Base-by-base conservation (phyloP, 306 rosid genomes). In the Citrullus colocynthis region DNA sequence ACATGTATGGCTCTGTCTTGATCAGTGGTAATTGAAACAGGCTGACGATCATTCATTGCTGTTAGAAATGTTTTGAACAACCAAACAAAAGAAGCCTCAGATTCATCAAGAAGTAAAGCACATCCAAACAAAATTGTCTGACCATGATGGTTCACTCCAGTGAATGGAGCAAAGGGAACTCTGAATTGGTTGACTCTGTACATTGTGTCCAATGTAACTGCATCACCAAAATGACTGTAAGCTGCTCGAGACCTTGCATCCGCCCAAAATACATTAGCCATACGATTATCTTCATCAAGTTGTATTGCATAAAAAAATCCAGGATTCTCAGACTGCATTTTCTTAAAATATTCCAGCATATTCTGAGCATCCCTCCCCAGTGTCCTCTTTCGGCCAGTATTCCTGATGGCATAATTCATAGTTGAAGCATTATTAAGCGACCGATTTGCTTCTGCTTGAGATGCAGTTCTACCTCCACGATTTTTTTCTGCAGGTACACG, bases 301-400 rank as follows among this genome's bases (percentile, higher is more conserved):
- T 93, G 97, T 77, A 91, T 88, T 41, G 96, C 98, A 83, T 93
- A 93, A 80, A 93, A 89, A 87, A 93, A 93, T 78, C 97, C 97
- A 67, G 97, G 97, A 81, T 93, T 91, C 87, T 84, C 97, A 42
- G 93, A 96, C 85, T 93, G 98, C 96, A 93, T 89, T 87, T 91
- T 93, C 90, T 89, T 93, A 70, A 91, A 91, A 87, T 93, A 93
- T 82, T 93, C 98, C 74, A 93, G 88, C 86, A 93, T 81, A 83
- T 91, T 91, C 79, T 87, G 97, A 82, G 91, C 93, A 84, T 91
- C 98, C 85, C 83, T 93, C 81, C 98, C 98, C 49, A 93, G 71
- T 54, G 91, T 88, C 85, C 88, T 87, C 85, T 83, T 93, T 57
- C 77, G 89, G 76, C 51, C 74, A 73, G 79, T 79, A 45, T 76